These are phyloP conservation scores for Vitellaria paradoxa DNA, from an alignment of 179 eudicot genomes.

Conservation along the genomic window DNA sequence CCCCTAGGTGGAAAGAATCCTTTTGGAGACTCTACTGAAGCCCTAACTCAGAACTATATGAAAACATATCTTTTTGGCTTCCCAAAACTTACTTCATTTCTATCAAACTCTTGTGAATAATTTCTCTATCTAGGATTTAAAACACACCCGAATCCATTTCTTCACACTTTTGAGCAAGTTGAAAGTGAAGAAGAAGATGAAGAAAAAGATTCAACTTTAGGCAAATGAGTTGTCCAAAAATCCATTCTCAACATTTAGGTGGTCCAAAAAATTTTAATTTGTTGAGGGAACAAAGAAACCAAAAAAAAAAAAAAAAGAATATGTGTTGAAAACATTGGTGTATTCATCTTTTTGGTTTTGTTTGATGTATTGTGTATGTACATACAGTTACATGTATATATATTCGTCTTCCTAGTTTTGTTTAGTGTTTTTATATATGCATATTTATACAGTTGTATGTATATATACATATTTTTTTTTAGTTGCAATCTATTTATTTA, in stretches of 20 bases:
- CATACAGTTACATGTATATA: too few relatives aligned
- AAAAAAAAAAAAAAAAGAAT: background rate
- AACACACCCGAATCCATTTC: background rate
- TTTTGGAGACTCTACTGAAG: slow-evolving; percentile 53
- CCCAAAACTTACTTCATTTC: slow-evolving; percentile 27
- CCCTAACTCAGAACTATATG: slow-evolving; percentile 43
- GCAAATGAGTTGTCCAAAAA: slow-evolving; percentile 18
- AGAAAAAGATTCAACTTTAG: slow-evolving; percentile 20
- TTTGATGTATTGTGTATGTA: too few relatives aligned
- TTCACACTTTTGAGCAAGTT: slow-evolving; percentile 13
- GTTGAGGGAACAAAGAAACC: background rate
- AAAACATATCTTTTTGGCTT: slow-evolving; percentile 30
- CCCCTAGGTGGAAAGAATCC: slow-evolving; percentile 43
- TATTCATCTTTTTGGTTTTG: too few relatives aligned
- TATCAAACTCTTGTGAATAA: slow-evolving; percentile 15
- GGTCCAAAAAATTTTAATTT: slow-evolving; percentile 1
- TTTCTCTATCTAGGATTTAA: slow-evolving; percentile 8
- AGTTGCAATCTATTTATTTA: too few relatives aligned
- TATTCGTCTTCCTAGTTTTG: too few relatives aligned
- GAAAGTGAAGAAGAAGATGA: background rate
- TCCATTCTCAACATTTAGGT: slow-evolving; percentile 16
- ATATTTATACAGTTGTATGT: too few relatives aligned
- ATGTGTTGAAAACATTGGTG: background rate
- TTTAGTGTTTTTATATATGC: too few relatives aligned
- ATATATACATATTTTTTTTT: too few relatives aligned